Base-by-base conservation (phyloP, 169 alveolate genomes). In the Fabrea salina region DNA sequence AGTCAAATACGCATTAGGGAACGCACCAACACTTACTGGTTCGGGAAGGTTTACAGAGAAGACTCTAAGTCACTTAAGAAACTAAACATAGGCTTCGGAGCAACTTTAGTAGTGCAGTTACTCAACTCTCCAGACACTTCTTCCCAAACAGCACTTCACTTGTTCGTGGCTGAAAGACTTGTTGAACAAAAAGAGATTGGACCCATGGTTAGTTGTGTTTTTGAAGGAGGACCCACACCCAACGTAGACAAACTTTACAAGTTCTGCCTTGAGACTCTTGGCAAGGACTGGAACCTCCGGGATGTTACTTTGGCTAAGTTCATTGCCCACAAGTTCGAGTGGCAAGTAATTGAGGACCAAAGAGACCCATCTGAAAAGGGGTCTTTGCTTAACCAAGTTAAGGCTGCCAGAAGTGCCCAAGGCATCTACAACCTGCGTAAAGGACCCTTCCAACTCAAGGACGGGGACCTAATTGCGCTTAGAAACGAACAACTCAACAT, bases 401-500 rank as follows among this genome's bases (percentile, higher is more conserved):
- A 41, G 56, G 80, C 75, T 47, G 67, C 27, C 58, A 81, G 67
- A 51, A 71, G 61, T 11, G 77, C 70, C 51, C 57, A 53, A 59
- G 79, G 82, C 22, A 57, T 83, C 30, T 50, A 71, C 1, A 78
- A 82, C 19, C 75, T 84, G 79, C 78, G 79, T 51, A 84, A 79
- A 74, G 83, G 81, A 44, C 83, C 82, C 72, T 70, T 61, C 72
- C 27, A 33, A 56, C 53, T 84, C 27, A 84, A 83, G 74, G 89
- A 84, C 66, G 77, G 85, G 56, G 86, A 79, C 47, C 74, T 83
- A 78, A 66, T 84, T 72, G 83, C 86, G 16, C 75, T 84, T 33
- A 84, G 37, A 51, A 66, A 67, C 71, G 47, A 72, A 19, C 84
- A 78, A 79, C 78, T 59, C 37, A 80, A 74, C 51, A 67, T 44